Percentiles rank a stretch among this genome's conserved stretches.
Evolutionary conservation across 2,329 filamentous ascomycete species (phyloP).

Genomic region (Paracamarosporium sp.): DNA sequence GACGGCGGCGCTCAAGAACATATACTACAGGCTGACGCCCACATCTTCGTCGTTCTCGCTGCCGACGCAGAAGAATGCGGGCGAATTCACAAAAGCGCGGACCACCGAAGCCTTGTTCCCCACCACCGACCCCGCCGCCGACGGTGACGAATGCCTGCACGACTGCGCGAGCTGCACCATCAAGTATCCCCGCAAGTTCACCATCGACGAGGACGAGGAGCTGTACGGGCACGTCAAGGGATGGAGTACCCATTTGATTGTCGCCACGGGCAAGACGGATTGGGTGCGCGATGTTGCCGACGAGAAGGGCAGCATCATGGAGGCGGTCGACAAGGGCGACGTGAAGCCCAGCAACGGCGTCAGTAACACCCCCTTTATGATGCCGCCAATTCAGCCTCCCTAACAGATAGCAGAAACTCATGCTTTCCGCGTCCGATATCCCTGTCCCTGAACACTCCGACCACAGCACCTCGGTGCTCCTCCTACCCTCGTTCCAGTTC

Average conservation of each 20-base stretch:
- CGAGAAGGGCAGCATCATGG: conserved; percentile 72
- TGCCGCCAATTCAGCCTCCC: neutral
- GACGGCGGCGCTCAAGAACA: conserved; percentile 43
- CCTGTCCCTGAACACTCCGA: conserved; percentile 74
- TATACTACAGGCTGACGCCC: conserved; percentile 46
- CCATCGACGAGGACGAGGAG: conserved; percentile 76
- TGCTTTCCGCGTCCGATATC: conserved; percentile 92
- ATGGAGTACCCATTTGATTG: conserved; percentile 87
- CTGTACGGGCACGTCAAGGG: conserved; percentile 86
- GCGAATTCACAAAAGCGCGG: conserved; percentile 57
- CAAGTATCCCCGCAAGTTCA: conserved; percentile 76
- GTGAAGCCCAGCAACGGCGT: conserved; percentile 72
- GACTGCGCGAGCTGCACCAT: conserved; percentile 85
- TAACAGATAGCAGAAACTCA: conserved; percentile 67
- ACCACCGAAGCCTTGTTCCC: conserved; percentile 69
- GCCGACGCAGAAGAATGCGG: conserved; percentile 36
- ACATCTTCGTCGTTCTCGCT: conserved; percentile 38
- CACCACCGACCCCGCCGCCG: conserved; percentile 74
- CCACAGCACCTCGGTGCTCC: conserved; percentile 73
- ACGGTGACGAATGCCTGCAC: conserved; percentile 87
- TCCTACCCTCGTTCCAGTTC: conserved; percentile 84
- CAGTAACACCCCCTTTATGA: conserved; percentile 41
- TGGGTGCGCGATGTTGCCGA: conserved; percentile 88
- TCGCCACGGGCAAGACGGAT: conserved; percentile 94
- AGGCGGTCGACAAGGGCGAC: conserved; percentile 58